These are phyloP conservation scores for Xerocomus nothofagi DNA, from an alignment of 1,284 basidiomycete genomes.

Conservation along the genomic window DNA sequence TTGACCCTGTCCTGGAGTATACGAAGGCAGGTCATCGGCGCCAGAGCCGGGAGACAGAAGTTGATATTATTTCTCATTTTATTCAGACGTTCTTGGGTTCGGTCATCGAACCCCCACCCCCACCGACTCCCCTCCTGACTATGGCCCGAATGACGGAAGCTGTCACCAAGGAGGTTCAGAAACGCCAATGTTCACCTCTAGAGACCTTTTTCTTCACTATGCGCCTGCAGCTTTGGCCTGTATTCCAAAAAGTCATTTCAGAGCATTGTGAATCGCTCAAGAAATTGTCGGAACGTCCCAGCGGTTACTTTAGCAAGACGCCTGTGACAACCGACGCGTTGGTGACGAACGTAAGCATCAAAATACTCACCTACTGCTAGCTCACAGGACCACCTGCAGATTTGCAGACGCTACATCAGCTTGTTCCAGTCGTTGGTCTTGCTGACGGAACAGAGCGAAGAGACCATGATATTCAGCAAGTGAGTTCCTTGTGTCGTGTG, in stretches of 20 bases:
- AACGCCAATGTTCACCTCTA: conserved; percentile 73
- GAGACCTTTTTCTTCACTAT: conserved; percentile 78
- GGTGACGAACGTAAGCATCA: conserved; percentile 57
- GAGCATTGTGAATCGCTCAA: conserved; percentile 80
- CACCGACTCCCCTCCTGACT: conserved; percentile 74
- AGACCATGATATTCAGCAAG: conserved; percentile 95
- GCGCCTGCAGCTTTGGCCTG: conserved; percentile 85
- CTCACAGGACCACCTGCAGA: conserved; percentile 28
- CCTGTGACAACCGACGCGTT: conserved; percentile 67
- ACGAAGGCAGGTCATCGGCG: conserved; percentile 53
- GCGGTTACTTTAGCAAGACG: conserved; percentile 66
- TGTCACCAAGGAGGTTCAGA: conserved; percentile 70
- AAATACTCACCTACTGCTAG: background rate
- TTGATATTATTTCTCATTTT: background rate
- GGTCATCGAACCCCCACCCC: conserved; percentile 67
- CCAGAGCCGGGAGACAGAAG: background rate
- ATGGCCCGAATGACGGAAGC: conserved; percentile 89
- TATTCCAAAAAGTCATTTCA: conserved; percentile 88
- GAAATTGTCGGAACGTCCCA: conserved; percentile 68
- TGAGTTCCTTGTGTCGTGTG: conserved; percentile 37
- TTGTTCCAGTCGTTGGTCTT: conserved; percentile 81
- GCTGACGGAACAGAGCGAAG: conserved; percentile 80
- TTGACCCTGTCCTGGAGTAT: conserved; percentile 87
- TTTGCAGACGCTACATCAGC: conserved; percentile 68
- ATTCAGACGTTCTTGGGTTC: conserved; percentile 65